Conservation (phyloP, 2,329 filamentous ascomycete genomes). For the Exophiala xenobiotica region DNA sequence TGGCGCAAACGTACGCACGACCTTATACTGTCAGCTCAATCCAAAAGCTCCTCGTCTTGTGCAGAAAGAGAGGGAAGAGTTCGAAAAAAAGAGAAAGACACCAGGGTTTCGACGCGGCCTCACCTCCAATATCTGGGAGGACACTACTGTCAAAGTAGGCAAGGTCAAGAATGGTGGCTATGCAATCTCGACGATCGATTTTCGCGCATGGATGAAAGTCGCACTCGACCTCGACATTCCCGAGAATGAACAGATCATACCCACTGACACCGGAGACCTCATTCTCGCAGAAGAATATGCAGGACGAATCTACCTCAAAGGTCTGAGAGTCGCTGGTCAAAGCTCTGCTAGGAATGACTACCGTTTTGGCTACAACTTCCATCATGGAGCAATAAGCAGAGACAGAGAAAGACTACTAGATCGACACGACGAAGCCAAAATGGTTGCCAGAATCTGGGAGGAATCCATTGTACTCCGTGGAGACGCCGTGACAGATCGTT, state of each 20-base stretch:
- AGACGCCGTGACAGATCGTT: conserved; percentile 12
- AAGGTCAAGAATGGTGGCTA: background rate
- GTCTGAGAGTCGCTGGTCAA: conserved; percentile 12
- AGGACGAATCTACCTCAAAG: conserved; percentile 21
- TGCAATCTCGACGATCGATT: conserved; percentile 6
- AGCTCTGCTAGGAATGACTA: conserved; percentile 1
- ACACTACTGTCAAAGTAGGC: conserved; percentile 19
- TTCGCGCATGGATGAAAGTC: conserved; percentile 21
- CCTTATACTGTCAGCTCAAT: conserved; percentile 7
- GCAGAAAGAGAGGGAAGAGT: background rate
- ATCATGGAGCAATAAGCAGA: conserved; percentile 12
- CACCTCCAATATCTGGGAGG: conserved; percentile 19
- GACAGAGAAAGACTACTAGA: conserved; percentile 16
- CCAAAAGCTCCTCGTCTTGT: background rate
- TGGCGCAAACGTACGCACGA: background rate
- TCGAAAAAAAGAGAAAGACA: background rate
- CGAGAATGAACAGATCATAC: conserved; percentile 6
- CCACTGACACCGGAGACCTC: conserved; percentile 13
- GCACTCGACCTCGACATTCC: conserved; percentile 19
- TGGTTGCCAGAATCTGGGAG: conserved; percentile 22
- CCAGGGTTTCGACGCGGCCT: background rate
- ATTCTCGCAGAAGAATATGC: conserved; percentile 11
- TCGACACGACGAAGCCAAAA: conserved; percentile 10
- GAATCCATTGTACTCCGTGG: conserved; percentile 1
- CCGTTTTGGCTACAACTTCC: conserved; percentile 19